These are phyloP conservation scores for Suillus alpinus DNA, from an alignment of 768 basidiomycete species.

Conservation along the genomic window DNA sequence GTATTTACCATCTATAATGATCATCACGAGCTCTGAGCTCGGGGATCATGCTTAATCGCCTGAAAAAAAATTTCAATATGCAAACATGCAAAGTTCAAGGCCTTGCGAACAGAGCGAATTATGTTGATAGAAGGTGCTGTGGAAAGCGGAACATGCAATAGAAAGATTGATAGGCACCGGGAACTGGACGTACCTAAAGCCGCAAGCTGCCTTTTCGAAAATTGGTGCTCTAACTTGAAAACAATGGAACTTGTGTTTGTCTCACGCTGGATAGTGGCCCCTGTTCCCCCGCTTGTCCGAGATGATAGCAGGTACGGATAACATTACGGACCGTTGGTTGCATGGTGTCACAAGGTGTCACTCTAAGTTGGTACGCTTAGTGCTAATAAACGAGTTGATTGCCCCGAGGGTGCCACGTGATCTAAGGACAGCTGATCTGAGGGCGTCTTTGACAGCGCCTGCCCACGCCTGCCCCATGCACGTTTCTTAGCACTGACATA, in stretches of 20 bases:
- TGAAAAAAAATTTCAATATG: not conserved
- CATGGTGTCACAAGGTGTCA: not conserved
- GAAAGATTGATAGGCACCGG: not conserved
- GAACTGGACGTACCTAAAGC: constrained; percentile 4
- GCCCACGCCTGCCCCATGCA: not conserved
- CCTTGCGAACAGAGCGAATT: not conserved
- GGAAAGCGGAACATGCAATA: not conserved
- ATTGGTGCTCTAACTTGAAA: not conserved
- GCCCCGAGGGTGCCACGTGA: not conserved
- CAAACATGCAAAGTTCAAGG: not conserved
- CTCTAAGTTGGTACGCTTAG: not conserved
- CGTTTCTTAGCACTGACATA: not conserved
- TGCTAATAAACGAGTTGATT: constrained; percentile 1
- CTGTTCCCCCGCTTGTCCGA: not conserved
- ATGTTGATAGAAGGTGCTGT: not conserved
- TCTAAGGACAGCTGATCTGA: not conserved
- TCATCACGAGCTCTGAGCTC: not conserved
- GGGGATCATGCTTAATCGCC: not conserved
- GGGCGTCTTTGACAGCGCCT: too few species aligned
- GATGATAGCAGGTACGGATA: not conserved
- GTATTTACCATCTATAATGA: not conserved
- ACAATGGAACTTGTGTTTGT: not conserved
- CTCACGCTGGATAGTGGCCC: not conserved
- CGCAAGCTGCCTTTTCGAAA: not conserved
- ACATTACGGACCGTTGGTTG: not conserved